Evolutionary conservation across 164 flowering plant species (phyloP), one percentile per base, ranked within the genome.

Genomic region (Umbellularia californica): DNA sequence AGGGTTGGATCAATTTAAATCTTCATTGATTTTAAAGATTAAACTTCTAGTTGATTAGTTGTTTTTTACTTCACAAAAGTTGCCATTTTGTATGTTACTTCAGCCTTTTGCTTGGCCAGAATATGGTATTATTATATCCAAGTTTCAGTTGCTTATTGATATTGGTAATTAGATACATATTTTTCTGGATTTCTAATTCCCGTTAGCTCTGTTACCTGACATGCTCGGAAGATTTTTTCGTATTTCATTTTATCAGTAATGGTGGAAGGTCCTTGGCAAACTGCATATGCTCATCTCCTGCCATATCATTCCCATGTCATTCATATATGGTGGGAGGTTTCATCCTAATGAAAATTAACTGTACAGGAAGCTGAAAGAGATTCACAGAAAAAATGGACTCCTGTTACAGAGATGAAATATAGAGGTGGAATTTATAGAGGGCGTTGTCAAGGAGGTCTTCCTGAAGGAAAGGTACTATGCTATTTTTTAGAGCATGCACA

Each of bases 381-480:
- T 78, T 81, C 87, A 24, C 84, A 87, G 65, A 92, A 87, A 70
- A 90, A 82, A 76, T 95, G 95, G 99, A 89, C 73, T 75, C 98
- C 90, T 68, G 65, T 84, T 58, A 82, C 85, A 78, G 93, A 92
- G 85, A 91, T 95, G 87, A 84, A 84, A 71, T 93, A 93, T 81
- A 82, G 89, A 75, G 96, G 97, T 79, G 97, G 98, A 72, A 70
- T 81, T 50, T 93, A 90, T 78, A 80, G 33, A 79, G 98, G 99
- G 20, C 90, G 89, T 47, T 85, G 90, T 82, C 91, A 93, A 83
- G 99, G 98, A 70, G 99, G 99, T 69, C 96, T 95, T 82, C 99
- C 98, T 55, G 98, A 95, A 88, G 98, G 99, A 75, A 93, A 91
- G 93, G 99, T 95, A 84, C 58, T 47, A 50, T 19, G 19, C 22